These are phyloP conservation scores for Malania oleifera DNA, from an alignment of 164 flowering plant species.

Conservation along the genomic window DNA sequence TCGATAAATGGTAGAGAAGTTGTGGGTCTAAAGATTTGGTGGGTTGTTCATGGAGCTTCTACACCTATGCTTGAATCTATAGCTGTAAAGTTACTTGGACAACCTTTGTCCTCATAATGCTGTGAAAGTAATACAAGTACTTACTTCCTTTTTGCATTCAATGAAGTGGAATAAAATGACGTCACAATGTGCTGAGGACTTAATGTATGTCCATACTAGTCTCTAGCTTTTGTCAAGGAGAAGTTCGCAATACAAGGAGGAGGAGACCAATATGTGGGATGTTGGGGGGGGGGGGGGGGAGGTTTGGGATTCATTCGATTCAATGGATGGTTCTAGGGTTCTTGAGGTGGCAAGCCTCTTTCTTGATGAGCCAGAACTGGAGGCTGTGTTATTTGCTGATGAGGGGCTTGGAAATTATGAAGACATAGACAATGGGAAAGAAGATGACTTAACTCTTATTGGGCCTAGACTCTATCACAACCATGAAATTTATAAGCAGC, in stretches of 20 bases:
- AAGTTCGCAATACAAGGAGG: not conserved
- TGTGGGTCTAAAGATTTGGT: not conserved
- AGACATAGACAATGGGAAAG: too few species aligned
- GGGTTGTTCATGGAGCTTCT: not conserved
- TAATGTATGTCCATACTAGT: not conserved
- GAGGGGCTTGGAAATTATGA: too few species aligned
- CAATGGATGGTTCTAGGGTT: too few species aligned
- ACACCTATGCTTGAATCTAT: not conserved
- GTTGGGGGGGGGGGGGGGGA: too few species aligned
- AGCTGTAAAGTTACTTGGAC: not conserved
- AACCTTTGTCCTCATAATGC: not conserved
- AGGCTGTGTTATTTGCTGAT: too few species aligned
- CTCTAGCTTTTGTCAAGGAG: not conserved
- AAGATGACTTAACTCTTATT: too few species aligned
- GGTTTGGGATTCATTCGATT: too few species aligned
- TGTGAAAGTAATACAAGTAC: not conserved
- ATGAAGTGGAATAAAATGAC: not conserved
- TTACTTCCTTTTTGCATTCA: not conserved
- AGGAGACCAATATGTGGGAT: not conserved
- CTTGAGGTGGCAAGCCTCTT: too few species aligned
- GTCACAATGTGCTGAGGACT: not conserved
- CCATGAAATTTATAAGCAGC: constrained; percentile 14
- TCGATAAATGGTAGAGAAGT: not conserved
- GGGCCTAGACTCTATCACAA: constrained; percentile 10
- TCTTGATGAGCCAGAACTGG: too few species aligned